phyloP scores from a whole-genome alignment of 2,329 filamentous ascomycete species.

The Monilinia fructigena region DNA sequence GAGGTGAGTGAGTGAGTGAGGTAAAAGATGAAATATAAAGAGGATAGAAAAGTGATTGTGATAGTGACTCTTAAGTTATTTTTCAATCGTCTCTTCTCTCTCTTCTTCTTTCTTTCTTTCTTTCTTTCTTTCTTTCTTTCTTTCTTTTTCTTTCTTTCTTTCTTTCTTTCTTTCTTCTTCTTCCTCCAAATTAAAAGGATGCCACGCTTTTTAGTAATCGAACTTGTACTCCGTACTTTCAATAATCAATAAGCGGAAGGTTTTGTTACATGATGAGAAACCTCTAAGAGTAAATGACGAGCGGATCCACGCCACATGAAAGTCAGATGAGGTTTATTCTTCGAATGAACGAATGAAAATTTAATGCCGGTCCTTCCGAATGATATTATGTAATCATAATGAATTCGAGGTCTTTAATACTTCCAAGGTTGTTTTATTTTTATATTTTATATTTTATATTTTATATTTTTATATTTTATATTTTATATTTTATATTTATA shows the following conservation, averaged over 20 bases:
- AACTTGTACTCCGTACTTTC: background rate
- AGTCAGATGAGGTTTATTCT: constrained; percentile 11
- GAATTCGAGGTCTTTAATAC: too few species aligned
- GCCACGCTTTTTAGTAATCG: background rate
- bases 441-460: too few species aligned
- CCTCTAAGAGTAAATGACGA: constrained; percentile 6
- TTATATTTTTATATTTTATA: too few species aligned
- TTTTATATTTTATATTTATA: too few species aligned
- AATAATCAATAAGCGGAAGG: constrained; percentile 7
- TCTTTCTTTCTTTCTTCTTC: too few species aligned
- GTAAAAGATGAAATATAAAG: background rate
- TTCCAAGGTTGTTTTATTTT: too few species aligned
- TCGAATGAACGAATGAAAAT: constrained; percentile 5
- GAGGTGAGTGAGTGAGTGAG: background rate
- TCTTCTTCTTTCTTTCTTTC: background rate
- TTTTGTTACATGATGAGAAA: constrained; percentile 17
- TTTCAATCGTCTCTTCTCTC: background rate
- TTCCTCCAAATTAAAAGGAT: background rate
- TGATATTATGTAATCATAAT: background rate
- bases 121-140: background rate
- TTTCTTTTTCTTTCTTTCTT: too few species aligned
- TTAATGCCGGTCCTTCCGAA: constrained; percentile 12
- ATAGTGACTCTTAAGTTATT: too few species aligned
- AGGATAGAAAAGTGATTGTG: background rate
- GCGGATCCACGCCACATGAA: constrained; percentile 20